Percentiles rank a stretch among this genome's conserved stretches.
These are phyloP conservation scores for Saccharum hybrid DNA, from an alignment of 202 grass and related monocot species.

Conservation along the genomic window DNA sequence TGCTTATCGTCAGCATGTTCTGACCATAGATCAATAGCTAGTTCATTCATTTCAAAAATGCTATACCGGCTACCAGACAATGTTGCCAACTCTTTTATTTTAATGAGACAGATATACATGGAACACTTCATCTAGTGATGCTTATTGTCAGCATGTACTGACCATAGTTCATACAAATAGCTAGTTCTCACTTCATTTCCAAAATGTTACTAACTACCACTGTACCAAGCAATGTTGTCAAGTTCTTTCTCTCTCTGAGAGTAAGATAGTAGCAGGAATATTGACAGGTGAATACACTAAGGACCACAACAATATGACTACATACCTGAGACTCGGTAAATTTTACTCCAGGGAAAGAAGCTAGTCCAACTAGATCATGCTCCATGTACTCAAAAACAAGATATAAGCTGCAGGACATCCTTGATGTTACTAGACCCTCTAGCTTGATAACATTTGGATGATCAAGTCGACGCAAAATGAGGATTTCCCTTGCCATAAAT, in stretches of 20 bases:
- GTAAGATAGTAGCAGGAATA: constrained; percentile 9
- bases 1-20: constrained; percentile 22
- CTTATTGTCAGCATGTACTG: constrained; percentile 24
- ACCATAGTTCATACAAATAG: constrained; percentile 3
- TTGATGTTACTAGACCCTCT: constrained; percentile 94
- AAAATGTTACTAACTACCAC: not conserved
- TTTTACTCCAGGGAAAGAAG: constrained; percentile 89
- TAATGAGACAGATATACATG: constrained; percentile 43
- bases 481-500: constrained; percentile 97
- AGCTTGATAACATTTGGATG: constrained; percentile 99
- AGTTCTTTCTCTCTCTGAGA: constrained; percentile 2
- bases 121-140: constrained; percentile 79
- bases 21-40: constrained; percentile 9
- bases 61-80: not conserved
- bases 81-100: not conserved
- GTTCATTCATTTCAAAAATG: constrained; percentile 10
- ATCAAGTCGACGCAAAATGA: constrained; percentile 95
- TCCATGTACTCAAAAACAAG: constrained; percentile 99
- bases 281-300: constrained; percentile 22
- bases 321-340: constrained; percentile 89
- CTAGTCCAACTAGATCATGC: constrained; percentile 92
- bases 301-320: constrained; percentile 19
- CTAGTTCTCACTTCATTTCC: constrained; percentile 9
- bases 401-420: constrained; percentile 99
- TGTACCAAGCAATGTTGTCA: not conserved